Percentiles rank a stretch among this genome's conserved stretches.
Evolutionary conservation across 2,329 filamentous ascomycete genomes (phyloP).

Genomic region (Beauveria scarabaeidicola): DNA sequence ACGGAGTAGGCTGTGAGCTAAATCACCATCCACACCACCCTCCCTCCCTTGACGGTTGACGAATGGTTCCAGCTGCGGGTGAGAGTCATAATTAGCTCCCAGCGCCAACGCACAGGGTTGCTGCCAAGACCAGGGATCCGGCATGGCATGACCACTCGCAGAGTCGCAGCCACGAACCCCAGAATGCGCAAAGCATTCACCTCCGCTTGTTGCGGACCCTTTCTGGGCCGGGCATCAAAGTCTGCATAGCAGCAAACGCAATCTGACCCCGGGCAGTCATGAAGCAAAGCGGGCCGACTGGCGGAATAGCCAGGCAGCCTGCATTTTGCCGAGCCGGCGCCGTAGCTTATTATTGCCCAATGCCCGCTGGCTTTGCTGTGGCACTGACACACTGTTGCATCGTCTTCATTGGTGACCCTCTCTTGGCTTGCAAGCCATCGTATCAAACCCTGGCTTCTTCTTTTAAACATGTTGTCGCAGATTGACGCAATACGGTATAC

Average conservation of each 20-base stretch:
- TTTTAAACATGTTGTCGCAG: neutral
- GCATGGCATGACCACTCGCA: neutral
- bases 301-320: conserved; percentile 5
- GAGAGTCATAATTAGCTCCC: neutral
- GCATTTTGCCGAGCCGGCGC: conserved; percentile 10
- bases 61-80: neutral
- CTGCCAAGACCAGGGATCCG: conserved; percentile 10
- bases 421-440: conserved; percentile 1
- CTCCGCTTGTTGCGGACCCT: neutral
- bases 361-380: neutral
- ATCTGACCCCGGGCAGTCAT: conserved; percentile 1
- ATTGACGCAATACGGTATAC: too few species aligned
- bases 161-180: conserved; percentile 7
- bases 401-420: neutral
- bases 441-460: neutral
- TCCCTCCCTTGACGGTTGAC: neutral
- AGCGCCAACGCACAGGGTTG: conserved; percentile 9
- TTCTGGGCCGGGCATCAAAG: neutral
- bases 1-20: too few species aligned
- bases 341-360: neutral
- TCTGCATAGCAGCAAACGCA: conserved; percentile 6
- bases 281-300: neutral
- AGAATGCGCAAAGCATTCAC: neutral
- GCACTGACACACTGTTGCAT: neutral
- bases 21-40: conserved; percentile 1